A percentile compares a stretch with the other conserved stretches of the same genome.
Evolutionary conservation across 805 yeast genomes (phyloP).

Genomic region (Vanderwaltozyma verrucispora): DNA sequence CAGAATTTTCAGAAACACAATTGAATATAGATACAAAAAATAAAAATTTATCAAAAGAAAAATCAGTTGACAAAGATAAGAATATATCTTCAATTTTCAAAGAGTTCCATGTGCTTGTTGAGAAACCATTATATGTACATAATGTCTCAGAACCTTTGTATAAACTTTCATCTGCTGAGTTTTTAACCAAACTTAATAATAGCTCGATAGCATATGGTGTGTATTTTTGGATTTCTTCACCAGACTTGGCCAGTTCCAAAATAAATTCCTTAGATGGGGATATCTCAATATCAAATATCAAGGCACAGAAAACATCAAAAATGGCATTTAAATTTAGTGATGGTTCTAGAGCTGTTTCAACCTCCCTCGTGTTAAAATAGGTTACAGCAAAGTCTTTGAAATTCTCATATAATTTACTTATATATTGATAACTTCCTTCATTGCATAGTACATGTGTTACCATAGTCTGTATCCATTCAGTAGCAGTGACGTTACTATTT

Average conservation of each 20-base stretch:
- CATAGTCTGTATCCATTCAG: slow-evolving; percentile 28
- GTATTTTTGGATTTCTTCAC: slow-evolving; percentile 3
- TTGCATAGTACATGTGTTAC: slow-evolving; percentile 30
- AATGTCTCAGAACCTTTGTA: not conserved
- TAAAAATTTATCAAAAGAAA: slow-evolving; percentile 20
- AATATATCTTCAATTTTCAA: not conserved
- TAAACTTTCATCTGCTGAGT: not conserved
- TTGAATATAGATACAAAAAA: slow-evolving; percentile 21
- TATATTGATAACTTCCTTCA: slow-evolving; percentile 19
- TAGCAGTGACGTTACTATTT: slow-evolving; percentile 19
- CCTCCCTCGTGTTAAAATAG: slow-evolving; percentile 25
- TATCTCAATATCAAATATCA: slow-evolving; percentile 15
- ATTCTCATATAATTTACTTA: slow-evolving; percentile 26
- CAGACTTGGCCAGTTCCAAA: slow-evolving; percentile 21
- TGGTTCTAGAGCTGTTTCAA: not conserved
- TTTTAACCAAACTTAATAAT: not conserved
- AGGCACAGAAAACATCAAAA: slow-evolving; percentile 17
- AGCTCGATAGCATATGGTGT: not conserved
- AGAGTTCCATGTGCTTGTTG: slow-evolving; percentile 18
- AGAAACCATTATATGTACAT: slow-evolving; percentile 14
- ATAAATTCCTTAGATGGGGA: slow-evolving; percentile 13
- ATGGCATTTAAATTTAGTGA: slow-evolving; percentile 6
- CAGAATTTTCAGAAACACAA: slow-evolving; percentile 7
- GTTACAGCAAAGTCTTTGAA: slow-evolving; percentile 31
- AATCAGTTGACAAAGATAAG: not conserved